Base-by-base conservation (phyloP, 1,139 yeast genomes). In the Geotrichum siamense region DNA sequence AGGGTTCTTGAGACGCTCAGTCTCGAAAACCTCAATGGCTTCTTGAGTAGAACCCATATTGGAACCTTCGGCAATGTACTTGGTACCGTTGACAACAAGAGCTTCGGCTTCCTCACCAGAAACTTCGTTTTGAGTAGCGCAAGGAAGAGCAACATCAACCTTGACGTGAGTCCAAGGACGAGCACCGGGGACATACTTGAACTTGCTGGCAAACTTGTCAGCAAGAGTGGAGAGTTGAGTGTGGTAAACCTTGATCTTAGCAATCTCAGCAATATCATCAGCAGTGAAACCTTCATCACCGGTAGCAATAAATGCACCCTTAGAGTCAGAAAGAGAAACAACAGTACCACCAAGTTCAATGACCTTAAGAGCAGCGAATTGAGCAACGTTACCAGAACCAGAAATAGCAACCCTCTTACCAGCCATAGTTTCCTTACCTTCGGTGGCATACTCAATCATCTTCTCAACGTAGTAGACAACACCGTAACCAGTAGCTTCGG, bases 401-500 rank as follows among this genome's bases (percentile, higher is more conserved):
- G 96, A 87, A 62, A 91, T 79, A 62, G 95, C 93, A 56, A 91
- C 97, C 64, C 83, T 79, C 78, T 91, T 91, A 67, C 95, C 96
- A 56, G 75, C 68, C 72, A 91, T 83, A 50, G 87, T 65, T 72
- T 87, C 96, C 70, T 81, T 79, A 67, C 96, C 96, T 55, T 75
- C 67, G 53, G 94, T 74, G 53, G 96, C 96, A 68, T 79, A 81
- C 72, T 86, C 93, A 69, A 91, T 86, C 96, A 89, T 91, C 72
- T 89, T 86, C 72, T 86, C 95, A 56, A 89, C 94, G 72, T 85
- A 89, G 80, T 91, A 91, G 55, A 91, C 94, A 51, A 84, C 74
- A 71, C 98, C 98, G 74, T 80, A 91, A 69, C 98, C 98, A 53
- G 98, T 91, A 55, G 98, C 98, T 77, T 91, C 98, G 55, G 97